Conservation (phyloP, 768 basidiomycete species). For the Obba rivulosa region DNA sequence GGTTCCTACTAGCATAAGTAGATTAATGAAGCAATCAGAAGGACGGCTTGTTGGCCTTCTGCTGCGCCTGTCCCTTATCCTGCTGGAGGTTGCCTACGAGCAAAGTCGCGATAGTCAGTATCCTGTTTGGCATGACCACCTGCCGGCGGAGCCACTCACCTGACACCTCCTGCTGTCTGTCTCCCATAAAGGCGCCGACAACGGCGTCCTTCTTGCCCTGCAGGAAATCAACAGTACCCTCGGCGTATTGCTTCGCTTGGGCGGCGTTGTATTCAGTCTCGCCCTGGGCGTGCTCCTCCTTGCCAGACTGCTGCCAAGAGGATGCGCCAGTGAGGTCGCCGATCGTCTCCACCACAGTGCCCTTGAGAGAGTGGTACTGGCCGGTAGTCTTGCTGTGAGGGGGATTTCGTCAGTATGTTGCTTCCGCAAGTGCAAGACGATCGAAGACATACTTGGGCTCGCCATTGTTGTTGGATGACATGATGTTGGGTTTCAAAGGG, state of each 20-base stretch:
- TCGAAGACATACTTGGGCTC: slow-evolving; percentile 17
- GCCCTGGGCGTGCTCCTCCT: slow-evolving; percentile 45
- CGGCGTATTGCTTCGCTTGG: slow-evolving; percentile 43
- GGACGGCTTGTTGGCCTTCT: slow-evolving; percentile 13
- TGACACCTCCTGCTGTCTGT: slow-evolving; percentile 41
- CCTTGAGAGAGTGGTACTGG: slow-evolving; percentile 36
- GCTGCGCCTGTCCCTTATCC: slow-evolving; percentile 16
- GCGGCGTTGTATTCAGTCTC: slow-evolving; percentile 43
- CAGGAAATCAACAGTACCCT: slow-evolving; percentile 41
- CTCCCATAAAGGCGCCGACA: slow-evolving; percentile 52
- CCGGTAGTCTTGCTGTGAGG: slow-evolving; percentile 30
- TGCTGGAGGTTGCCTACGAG: slow-evolving; percentile 15
- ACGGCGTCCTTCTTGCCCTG: slow-evolving; percentile 51
- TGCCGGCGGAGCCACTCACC: slow-evolving; percentile 39
- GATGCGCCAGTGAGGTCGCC: slow-evolving; percentile 40
- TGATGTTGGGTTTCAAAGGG: not conserved
- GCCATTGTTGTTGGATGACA: slow-evolving; percentile 16
- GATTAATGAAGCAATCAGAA: not conserved
- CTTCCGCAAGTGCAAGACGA: not conserved
- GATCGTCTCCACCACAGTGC: slow-evolving; percentile 32
- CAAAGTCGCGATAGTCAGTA: not conserved
- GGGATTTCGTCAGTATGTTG: not conserved
- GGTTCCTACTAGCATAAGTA: not conserved
- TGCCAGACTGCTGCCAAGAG: slow-evolving; percentile 40
- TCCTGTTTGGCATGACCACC: not conserved